phyloP scores from a whole-genome alignment of 352 stramenopile genomes.

The Pythium scleroteichum region DNA sequence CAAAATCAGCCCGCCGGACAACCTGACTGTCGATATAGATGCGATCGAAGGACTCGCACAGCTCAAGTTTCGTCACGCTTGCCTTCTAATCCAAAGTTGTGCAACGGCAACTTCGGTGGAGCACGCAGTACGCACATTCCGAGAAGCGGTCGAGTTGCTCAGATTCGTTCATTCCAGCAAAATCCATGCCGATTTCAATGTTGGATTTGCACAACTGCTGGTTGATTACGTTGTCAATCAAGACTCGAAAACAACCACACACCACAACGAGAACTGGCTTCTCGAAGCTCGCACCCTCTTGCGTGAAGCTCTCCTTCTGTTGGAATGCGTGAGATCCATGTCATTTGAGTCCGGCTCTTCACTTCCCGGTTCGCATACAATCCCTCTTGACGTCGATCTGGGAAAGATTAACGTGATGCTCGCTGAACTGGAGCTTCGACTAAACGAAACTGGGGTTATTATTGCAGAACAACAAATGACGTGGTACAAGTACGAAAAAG shows the following conservation, averaged over 20 bases:
- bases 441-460: slow-evolving; percentile 31
- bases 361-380: background rate
- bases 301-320: slow-evolving; percentile 1
- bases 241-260: background rate
- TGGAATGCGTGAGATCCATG: slow-evolving; percentile 7
- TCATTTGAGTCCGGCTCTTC: background rate
- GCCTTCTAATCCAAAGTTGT: slow-evolving; percentile 3
- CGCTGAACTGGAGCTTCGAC: slow-evolving; percentile 36
- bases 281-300: slow-evolving; percentile 7
- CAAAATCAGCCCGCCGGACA: background rate
- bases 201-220: slow-evolving; percentile 7
- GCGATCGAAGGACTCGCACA: slow-evolving; percentile 13
- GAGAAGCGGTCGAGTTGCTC: slow-evolving; percentile 16
- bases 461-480: slow-evolving; percentile 63
- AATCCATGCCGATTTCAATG: background rate
- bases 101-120: slow-evolving; percentile 1
- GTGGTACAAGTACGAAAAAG: slow-evolving; percentile 57
- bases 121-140: slow-evolving; percentile 6
- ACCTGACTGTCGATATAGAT: slow-evolving; percentile 18
- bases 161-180: slow-evolving; percentile 1
- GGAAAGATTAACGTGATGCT: slow-evolving; percentile 39
- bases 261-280: slow-evolving; percentile 1
- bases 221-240: background rate
- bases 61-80: slow-evolving; percentile 17
- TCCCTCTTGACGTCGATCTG: slow-evolving; percentile 34